Base-by-base conservation (phyloP, 495 filamentous ascomycete species). In the Ascodesmis nigricans region DNA sequence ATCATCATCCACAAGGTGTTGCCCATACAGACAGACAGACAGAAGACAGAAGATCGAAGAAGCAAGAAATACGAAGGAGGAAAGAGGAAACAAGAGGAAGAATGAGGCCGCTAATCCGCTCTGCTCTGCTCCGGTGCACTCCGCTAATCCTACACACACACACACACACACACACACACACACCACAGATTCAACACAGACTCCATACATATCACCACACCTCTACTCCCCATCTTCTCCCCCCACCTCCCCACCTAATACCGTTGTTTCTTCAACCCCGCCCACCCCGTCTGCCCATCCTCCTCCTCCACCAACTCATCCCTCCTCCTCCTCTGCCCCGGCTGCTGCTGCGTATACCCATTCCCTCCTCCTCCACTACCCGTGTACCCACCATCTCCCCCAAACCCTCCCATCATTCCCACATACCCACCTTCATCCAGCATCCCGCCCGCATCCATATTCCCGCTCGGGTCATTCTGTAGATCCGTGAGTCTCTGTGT, bases 321-420 rank as follows among this genome's bases (percentile, higher is more conserved):
- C 13, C 29, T 21, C 24, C 22, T 9, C 23, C 36, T 31, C 13
- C 31, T 45, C 13, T 25, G 21, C 13, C 28, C 42, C 1, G 23
- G 16, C n/a, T 15, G 15, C 5, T 24, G 35, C n/a, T 26, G 29
- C 2, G n/a, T 9, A 21, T 37, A 37, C 6, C 14, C 20, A n/a
- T n/a, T n/a, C 21, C 33, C 9, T 19, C 20, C n/a, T 19, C 22
- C 3, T 13, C 5, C 4, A 22, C n/a, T 25, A 22, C 13, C 5
- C 11, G 20, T 13, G 21, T 26, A 6, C 30, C 35, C 2, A 21
- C 13, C 25, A 29, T 29, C 14, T 29, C n/a, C n/a, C n/a, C n/a
- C n/a, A n/a, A n/a, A 37, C 5, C 35, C 35, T 17, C 35, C 35
- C 35, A 37, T 37, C 25, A 37, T 37, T 10, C 35, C 26, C 14